Percentiles rank a stretch among this genome's conserved stretches.
These are phyloP conservation scores for Phytophthora citricola DNA, from an alignment of 352 stramenopile genomes.

Conservation along the genomic window DNA sequence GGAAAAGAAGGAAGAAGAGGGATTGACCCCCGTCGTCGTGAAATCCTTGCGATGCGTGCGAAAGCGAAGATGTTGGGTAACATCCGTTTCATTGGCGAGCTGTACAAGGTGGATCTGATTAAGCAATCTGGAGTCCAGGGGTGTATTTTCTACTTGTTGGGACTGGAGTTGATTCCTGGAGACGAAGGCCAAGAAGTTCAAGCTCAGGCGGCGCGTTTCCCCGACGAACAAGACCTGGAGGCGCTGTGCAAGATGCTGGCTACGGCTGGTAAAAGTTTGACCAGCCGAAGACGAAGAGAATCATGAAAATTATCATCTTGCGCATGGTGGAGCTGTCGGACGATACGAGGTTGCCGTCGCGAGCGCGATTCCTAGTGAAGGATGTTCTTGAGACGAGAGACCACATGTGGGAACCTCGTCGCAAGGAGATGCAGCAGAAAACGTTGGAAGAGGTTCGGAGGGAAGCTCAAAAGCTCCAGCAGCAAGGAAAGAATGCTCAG, in stretches of 20 bases:
- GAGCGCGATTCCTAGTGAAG: constrained; percentile 83
- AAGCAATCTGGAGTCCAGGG: constrained; percentile 81
- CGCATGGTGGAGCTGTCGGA: constrained; percentile 86
- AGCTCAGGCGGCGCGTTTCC: constrained; percentile 75
- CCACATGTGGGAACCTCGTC: constrained; percentile 86
- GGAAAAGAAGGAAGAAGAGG: constrained; percentile 50
- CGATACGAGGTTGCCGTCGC: constrained; percentile 71
- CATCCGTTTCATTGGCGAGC: constrained; percentile 88
- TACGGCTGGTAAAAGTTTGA: constrained; percentile 90
- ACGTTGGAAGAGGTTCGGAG: constrained; percentile 85
- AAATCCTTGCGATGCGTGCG: constrained; percentile 66
- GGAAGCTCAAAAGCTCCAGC: constrained; percentile 84
- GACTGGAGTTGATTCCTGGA: constrained; percentile 68
- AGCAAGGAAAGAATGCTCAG: constrained; percentile 89
- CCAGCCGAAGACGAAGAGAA: constrained; percentile 69
- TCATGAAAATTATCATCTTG: constrained; percentile 90
- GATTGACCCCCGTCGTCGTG: constrained; percentile 53
- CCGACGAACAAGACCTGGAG: constrained; percentile 86
- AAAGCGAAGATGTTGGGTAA: constrained; percentile 88
- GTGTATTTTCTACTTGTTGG: constrained; percentile 85
- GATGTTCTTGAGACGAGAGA: constrained; percentile 87
- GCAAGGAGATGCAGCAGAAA: constrained; percentile 90
- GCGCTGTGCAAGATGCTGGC: constrained; percentile 88
- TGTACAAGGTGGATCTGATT: constrained; percentile 89
- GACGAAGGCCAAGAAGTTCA: constrained; percentile 52